These are phyloP conservation scores for Datura wrightii DNA, from an alignment of 257 asterid genomes.

Conservation along the genomic window DNA sequence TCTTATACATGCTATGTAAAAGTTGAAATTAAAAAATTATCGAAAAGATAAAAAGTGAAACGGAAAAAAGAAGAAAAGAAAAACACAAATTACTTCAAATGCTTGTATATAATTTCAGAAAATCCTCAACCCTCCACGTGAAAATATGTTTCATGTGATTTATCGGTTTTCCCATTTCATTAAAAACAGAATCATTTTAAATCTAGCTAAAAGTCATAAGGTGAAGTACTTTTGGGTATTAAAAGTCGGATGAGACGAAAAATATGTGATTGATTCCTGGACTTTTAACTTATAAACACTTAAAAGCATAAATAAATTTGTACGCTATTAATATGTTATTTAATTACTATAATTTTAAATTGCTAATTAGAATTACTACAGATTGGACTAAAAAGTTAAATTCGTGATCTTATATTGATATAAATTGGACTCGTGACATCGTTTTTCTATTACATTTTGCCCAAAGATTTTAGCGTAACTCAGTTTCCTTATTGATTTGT, in stretches of 20 bases:
- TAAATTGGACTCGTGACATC: too few relatives aligned
- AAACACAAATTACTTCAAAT: background rate
- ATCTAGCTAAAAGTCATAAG: too few relatives aligned
- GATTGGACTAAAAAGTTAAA: too few relatives aligned
- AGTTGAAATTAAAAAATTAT: too few relatives aligned
- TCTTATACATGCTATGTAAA: too few relatives aligned
- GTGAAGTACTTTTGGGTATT: too few relatives aligned
- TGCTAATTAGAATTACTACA: background rate
- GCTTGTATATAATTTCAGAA: background rate
- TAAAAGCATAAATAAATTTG: too few relatives aligned
- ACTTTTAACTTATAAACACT: too few relatives aligned
- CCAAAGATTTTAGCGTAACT: background rate
- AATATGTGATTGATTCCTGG: too few relatives aligned
- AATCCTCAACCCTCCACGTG: background rate
- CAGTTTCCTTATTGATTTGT: background rate
- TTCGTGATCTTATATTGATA: background rate
- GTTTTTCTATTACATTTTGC: background rate
- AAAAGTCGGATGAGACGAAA: too few relatives aligned
- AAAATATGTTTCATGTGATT: background rate
- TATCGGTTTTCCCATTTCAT: background rate
- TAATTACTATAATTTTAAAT: background rate
- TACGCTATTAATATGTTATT: background rate
- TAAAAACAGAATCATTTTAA: background rate
- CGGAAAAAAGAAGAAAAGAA: too few relatives aligned
- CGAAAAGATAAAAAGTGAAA: too few relatives aligned